A percentile compares a stretch with the other conserved stretches of the same genome.
Conservation (phyloP, 2,329 filamentous ascomycete species). For the Aspergillus flavus region DNA sequence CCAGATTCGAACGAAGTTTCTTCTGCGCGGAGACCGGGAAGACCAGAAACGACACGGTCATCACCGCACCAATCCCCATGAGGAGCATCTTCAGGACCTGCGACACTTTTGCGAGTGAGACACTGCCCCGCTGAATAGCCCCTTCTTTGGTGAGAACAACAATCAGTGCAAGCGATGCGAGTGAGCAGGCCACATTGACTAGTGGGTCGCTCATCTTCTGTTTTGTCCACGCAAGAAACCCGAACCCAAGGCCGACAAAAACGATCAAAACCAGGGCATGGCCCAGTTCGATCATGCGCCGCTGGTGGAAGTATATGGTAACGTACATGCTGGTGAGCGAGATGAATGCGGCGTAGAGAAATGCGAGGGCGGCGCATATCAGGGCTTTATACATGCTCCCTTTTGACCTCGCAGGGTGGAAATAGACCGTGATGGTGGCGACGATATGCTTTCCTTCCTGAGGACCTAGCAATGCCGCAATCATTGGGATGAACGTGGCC, state of each 20-base stretch:
- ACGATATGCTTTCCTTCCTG: conserved; percentile 94
- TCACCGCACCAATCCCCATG: conserved; percentile 71
- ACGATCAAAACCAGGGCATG: conserved; percentile 78
- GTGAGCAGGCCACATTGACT: conserved; percentile 81
- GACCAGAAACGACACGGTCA: conserved; percentile 74
- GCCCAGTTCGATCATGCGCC: conserved; percentile 66
- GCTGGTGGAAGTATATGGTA: conserved; percentile 72
- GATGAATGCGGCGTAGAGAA: conserved; percentile 75
- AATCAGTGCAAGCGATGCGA: conserved; percentile 86
- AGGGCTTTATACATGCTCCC: conserved; percentile 90
- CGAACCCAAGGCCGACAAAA: conserved; percentile 83
- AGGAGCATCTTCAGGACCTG: conserved; percentile 82
- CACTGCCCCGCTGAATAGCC: conserved; percentile 77
- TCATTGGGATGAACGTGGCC: conserved; percentile 76
- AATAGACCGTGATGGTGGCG: conserved; percentile 91
- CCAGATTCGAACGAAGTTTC: conserved; percentile 72
- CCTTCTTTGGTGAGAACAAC: conserved; percentile 90
- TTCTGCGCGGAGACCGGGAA: conserved; percentile 77
- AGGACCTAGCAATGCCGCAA: conserved; percentile 74
- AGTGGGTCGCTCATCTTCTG: conserved; percentile 75
- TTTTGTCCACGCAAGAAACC: conserved; percentile 86
- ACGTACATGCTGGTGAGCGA: conserved; percentile 87
- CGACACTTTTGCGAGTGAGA: conserved; percentile 77
- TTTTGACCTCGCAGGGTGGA: conserved; percentile 84
- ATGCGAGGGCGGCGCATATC: conserved; percentile 73